phyloP scores from a whole-genome alignment of 2,329 filamentous ascomycete genomes.

The Waltergamsia citrina region DNA sequence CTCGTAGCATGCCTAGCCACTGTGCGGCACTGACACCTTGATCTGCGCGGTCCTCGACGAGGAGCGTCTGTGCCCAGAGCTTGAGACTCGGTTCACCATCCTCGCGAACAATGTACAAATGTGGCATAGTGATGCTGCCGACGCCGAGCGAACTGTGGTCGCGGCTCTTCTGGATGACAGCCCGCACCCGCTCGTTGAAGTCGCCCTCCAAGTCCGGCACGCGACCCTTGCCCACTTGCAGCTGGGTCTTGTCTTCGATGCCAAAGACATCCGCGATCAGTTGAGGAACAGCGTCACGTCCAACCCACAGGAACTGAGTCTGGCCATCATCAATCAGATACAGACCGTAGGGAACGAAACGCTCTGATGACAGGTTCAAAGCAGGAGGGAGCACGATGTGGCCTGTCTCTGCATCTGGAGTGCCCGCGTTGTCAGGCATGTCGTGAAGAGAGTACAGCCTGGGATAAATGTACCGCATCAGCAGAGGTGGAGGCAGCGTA shows the following conservation, averaged over 20 bases:
- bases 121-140: slow-evolving; percentile 85
- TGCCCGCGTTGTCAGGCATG: slow-evolving; percentile 89
- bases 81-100: slow-evolving; percentile 93
- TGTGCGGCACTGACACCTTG: slow-evolving; percentile 88
- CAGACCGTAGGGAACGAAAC: slow-evolving; percentile 78
- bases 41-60: slow-evolving; percentile 92
- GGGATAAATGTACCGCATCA: slow-evolving; percentile 90
- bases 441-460: slow-evolving; percentile 82
- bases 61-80: slow-evolving; percentile 90
- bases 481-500: slow-evolving; percentile 77
- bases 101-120: slow-evolving; percentile 87
- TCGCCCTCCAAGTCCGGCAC: slow-evolving; percentile 87
- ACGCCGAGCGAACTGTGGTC: slow-evolving; percentile 82
- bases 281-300: slow-evolving; percentile 84
- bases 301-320: slow-evolving; percentile 96
- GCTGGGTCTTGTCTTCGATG: slow-evolving; percentile 67
- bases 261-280: slow-evolving; percentile 87
- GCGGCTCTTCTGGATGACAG: slow-evolving; percentile 83
- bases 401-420: slow-evolving; percentile 76
- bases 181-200: slow-evolving; percentile 89
- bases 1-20: slow-evolving; percentile 84
- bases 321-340: slow-evolving; percentile 97
- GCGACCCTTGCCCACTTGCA: slow-evolving; percentile 85
- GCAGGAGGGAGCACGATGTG: slow-evolving; percentile 82
- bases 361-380: slow-evolving; percentile 79